Base-by-base conservation (phyloP, 1,139 yeast genomes). In the Blastobotrys indianensis region DNA sequence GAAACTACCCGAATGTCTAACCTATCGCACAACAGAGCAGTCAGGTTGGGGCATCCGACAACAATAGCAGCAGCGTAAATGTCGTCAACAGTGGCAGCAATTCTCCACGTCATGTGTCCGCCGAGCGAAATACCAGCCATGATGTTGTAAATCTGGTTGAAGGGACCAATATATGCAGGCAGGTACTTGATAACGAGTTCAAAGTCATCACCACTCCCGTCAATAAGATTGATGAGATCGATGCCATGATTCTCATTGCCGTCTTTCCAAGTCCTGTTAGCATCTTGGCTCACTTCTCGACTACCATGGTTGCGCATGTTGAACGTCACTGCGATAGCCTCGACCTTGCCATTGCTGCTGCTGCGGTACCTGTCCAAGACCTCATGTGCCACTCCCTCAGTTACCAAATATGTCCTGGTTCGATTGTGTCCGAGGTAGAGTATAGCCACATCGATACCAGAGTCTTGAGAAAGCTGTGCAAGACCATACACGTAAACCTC, bases 241-340 rank as follows among this genome's bases (percentile, higher is more conserved):
- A 66, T 56, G 0, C 72, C 82, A 54, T 80, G 85, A 3, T 69
- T 64, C 9, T 53, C 55, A 55, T 79, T 78, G 1, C 79, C 79
- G 2, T 60, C 55, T 0, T 48, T 54, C 82, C 82, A 78, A 20
- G 62, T 64, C 2, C 54, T 41, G 57, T 77, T 77, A 38, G 66
- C 64, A 12, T 38, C 32, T 2, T 51, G 56, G 41, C 71, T 66
- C 1, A 76, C 59, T 7, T 57, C 45, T 36, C 86, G 62, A 31
- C 61, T 61, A 2, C 86, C 86, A 56, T 80, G 86, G 61, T 81
- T 81, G 45, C 82, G 68, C 47, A 67, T 63, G 55, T 81, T 86
- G 58, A 77, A 77, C 0, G 80, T 67, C 10, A 77, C 74, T 43
- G 77, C 72, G 32, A 79, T 64, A 17, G 29, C 12, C 32, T 20